Base-by-base conservation (phyloP, 2,329 filamentous ascomycete species). In the Apiospora rasikravindrae region DNA sequence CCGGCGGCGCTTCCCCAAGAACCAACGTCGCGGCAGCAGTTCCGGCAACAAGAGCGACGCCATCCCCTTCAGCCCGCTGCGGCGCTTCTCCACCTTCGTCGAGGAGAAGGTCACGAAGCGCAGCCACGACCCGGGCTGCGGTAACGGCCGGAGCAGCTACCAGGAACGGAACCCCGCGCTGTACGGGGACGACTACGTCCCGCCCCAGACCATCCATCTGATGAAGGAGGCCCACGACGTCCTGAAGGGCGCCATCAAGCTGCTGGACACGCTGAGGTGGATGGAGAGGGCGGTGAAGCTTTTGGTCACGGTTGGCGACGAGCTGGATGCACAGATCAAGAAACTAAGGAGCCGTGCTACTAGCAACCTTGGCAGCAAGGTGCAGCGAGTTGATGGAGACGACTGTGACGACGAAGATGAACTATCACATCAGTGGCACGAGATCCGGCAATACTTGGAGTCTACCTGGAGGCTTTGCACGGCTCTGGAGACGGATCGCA, bases 191-290 rank as follows among this genome's bases (percentile, higher is more conserved):
- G 77, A 80, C 11, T 82, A 80, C 75, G 81, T 83, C 0, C 82
- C 82, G 2, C 84, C 84, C 75, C 84, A 84, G 67, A 85, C 84
- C 72, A 85, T 85, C 3, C 82, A 84, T 68, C 80, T 86, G 24
- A 86, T 86, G 84, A 86, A 86, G 75, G 81, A 83, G 68, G 84
- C 84, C 0, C 84, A 86, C 47, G 84, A 85, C 53, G 84, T 85
- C 1, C 77, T 86, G 33, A 85, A 85, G 71, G 82, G 82, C 16
- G 83, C 83, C 1, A 85, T 86, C 69, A 83, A 85, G 71, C 77
- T 86, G 11, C 79, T 86, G 0, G 84, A 86, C 67, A 86, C 84
- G 1, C 80, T 86, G 44, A 77, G 83, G 29, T 86, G 84, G 84
- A 85, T 86, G 82, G 84, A 86, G 73, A 81, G 84, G 10, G 84